Percentiles rank a stretch among this genome's conserved stretches.
These are phyloP conservation scores for Aspergillus sclerotioniger DNA, from an alignment of 495 filamentous ascomycete species.

Conservation along the genomic window DNA sequence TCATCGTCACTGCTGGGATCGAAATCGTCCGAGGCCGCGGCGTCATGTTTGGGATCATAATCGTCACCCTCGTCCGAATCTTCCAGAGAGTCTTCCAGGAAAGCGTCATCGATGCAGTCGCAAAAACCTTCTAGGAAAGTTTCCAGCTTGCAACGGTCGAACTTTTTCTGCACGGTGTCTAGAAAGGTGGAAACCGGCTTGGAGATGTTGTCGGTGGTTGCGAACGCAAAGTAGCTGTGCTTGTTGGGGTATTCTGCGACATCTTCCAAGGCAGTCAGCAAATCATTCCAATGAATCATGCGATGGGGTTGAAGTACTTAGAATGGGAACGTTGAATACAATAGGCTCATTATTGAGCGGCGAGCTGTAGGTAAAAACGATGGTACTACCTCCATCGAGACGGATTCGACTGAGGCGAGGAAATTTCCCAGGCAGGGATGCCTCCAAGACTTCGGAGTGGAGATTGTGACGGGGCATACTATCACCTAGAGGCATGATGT, in stretches of 20 bases:
- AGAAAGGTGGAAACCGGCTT: constrained; percentile 44
- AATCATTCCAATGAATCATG: constrained; percentile 7
- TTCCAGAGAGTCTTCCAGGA: constrained; percentile 12
- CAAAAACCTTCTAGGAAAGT: constrained; percentile 39
- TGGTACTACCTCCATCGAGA: constrained; percentile 58
- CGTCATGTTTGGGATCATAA: background rate
- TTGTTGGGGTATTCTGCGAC: constrained; percentile 61
- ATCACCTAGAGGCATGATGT: background rate
- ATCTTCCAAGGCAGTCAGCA: constrained; percentile 36
- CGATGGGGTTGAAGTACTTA: constrained; percentile 43
- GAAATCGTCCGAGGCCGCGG: constrained; percentile 2
- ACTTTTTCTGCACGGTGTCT: constrained; percentile 33
- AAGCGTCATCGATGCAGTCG: constrained; percentile 34
- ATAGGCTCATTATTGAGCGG: constrained; percentile 28
- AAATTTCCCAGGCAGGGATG: constrained; percentile 29
- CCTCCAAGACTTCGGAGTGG: constrained; percentile 44
- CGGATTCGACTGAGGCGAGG: constrained; percentile 46
- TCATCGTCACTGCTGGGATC: constrained; percentile 17
- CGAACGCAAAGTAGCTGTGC: constrained; percentile 61
- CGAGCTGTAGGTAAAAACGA: constrained; percentile 52
- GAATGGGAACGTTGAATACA: constrained; percentile 52
- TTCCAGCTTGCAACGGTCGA: constrained; percentile 28
- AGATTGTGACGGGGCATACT: constrained; percentile 19
- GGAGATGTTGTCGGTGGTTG: constrained; percentile 50
- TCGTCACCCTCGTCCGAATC: background rate